Conservation (phyloP, 495 filamentous ascomycete species). For the Sordaria brevicollis region DNA sequence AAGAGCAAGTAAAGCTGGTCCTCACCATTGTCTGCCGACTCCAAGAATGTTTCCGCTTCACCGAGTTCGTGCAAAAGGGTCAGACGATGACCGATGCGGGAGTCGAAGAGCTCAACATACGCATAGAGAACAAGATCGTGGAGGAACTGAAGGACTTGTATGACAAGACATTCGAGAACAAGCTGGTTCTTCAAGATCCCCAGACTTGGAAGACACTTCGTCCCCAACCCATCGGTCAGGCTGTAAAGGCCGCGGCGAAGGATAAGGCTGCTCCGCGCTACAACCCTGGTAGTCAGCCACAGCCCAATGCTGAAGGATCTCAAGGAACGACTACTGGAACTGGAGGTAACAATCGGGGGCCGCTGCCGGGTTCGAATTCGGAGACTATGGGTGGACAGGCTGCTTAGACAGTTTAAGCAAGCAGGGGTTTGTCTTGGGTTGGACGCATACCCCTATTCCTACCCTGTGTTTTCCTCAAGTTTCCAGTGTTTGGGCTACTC, state of each 20-base stretch:
- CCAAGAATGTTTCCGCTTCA: neutral
- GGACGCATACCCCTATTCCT: too few relatives aligned
- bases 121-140: neutral
- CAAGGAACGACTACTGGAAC: too few relatives aligned
- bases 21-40: neutral
- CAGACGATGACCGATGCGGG: neutral
- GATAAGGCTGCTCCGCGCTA: too few relatives aligned
- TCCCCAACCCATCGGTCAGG: neutral
- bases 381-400: neutral
- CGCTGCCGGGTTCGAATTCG: neutral
- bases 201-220: neutral
- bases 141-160: neutral
- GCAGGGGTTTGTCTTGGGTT: too few relatives aligned
- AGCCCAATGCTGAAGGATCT: neutral
- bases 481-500: neutral
- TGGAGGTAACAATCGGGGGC: neutral
- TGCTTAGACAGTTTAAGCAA: too few relatives aligned
- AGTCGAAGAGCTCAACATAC: neutral
- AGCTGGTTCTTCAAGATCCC: too few relatives aligned
- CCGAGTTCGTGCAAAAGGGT: neutral
- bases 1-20: neutral
- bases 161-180: too few relatives aligned
- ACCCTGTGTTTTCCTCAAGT: too few relatives aligned
- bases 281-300: too few relatives aligned
- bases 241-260: neutral